Base-by-base conservation (phyloP, 306 rosid genomes). In the Leucaena leucocephala region DNA sequence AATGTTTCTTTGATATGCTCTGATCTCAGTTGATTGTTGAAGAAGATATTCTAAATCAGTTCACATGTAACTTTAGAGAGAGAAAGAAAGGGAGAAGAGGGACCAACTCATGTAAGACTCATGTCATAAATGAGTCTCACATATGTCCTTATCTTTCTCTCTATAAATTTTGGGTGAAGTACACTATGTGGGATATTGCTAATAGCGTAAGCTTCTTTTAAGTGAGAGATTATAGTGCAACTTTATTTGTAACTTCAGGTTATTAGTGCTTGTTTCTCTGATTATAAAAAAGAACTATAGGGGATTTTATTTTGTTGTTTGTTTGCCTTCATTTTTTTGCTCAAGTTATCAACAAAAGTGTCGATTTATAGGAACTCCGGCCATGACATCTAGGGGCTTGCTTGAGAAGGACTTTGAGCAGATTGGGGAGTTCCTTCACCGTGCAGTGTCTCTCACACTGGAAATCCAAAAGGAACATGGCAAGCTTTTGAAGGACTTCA, bases 341-440 rank as follows among this genome's bases (percentile, higher is more conserved):
- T 16, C 65, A 75, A 75, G n/a, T 74, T 15, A 4, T 62, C 77
- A 67, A 83, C 39, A 2, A 45, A 80, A 64, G 78, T 50, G 52
- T 66, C 5, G 71, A 67, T 55, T 68, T 62, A 67, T 85, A 92
- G 97, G 98, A 88, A 34, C 98, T 43, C 98, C 97, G 3, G 98
- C 98, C 77, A 95, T 95, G 98, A 95, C 98, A 8, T 95, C 97
- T 3, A 88, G 98, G 84, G 98, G 98, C 7, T 90, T 95, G 87
- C 81, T 91, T 66, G 97, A 91, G 84, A 95, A 95, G 88, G 98
- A 95, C 89, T 92, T 95, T 19, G 98, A 92, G 88, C 72, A 89
- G 94, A 92, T 95, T 10, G 98, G 89, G 13, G 98, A 92, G 84
- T 95, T 95, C 89, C 98, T 94, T 59, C 98, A 95, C 84, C 91